Evolutionary conservation across 805 yeast species (phyloP).

Genomic region (Wickerhamomyces tratensis): DNA sequence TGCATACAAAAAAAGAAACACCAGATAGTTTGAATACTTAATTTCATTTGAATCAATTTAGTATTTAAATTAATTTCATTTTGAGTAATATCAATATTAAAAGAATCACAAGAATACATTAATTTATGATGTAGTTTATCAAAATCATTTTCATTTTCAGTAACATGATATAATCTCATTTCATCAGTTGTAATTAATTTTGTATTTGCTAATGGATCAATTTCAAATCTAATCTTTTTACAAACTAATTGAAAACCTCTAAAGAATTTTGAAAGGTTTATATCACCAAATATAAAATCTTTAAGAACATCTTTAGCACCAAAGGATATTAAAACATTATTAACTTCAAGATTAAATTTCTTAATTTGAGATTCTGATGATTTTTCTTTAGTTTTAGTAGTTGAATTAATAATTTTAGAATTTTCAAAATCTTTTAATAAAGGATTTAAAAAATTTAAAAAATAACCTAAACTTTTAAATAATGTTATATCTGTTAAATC

Average conservation of each 20-base stretch:
- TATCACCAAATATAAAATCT: neutral
- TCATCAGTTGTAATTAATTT: neutral
- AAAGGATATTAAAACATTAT: neutral
- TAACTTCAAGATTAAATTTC: neutral
- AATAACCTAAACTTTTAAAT: neutral
- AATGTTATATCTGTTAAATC: neutral
- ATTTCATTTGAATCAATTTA: neutral
- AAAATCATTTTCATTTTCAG: neutral
- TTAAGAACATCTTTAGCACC: neutral
- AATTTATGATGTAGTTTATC: neutral
- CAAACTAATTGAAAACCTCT: slow-evolving; percentile 1
- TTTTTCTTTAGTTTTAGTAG: neutral
- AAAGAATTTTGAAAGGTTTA: neutral
- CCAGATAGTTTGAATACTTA: neutral
- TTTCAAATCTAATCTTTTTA: neutral
- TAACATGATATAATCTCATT: neutral
- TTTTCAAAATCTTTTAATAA: neutral
- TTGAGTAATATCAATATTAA: neutral
- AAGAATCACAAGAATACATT: neutral
- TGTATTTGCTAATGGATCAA: neutral
- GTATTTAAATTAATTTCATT: neutral
- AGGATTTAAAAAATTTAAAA: neutral
- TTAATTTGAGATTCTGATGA: too few relatives aligned
- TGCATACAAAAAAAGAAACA: neutral
- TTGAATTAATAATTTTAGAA: neutral